These are phyloP conservation scores for Leucosporidium creatinivorum DNA, from an alignment of 768 basidiomycete species.

Conservation along the genomic window DNA sequence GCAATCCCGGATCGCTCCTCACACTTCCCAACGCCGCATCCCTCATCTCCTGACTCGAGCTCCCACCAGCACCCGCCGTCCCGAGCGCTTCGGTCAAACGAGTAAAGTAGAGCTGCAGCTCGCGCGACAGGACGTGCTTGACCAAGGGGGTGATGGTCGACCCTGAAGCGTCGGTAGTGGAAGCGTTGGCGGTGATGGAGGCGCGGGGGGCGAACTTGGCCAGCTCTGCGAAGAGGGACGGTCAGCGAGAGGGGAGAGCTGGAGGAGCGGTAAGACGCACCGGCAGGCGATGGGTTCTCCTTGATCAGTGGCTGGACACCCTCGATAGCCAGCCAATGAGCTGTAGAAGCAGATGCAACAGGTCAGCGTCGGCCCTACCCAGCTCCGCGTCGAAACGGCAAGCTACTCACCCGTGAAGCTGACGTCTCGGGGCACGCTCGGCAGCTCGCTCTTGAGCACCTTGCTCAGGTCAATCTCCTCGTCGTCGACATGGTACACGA, in stretches of 20 bases:
- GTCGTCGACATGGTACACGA: slow-evolving; percentile 90
- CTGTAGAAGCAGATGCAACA: slow-evolving; percentile 44
- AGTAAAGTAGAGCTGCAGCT: slow-evolving; percentile 89
- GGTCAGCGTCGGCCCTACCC: background rate
- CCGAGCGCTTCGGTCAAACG: slow-evolving; percentile 70
- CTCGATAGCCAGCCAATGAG: slow-evolving; percentile 97
- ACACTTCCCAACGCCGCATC: slow-evolving; percentile 85
- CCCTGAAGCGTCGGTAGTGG: slow-evolving; percentile 10
- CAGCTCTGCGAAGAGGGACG: slow-evolving; percentile 13
- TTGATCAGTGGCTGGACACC: slow-evolving; percentile 95
- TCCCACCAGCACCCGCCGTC: slow-evolving; percentile 46
- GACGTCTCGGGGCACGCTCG: slow-evolving; percentile 68
- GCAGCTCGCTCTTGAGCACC: slow-evolving; percentile 76
- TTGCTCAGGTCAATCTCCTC: slow-evolving; percentile 96
- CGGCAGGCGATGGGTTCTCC: slow-evolving; percentile 68
- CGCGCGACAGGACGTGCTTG: slow-evolving; percentile 84
- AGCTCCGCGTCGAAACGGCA: slow-evolving; percentile 15
- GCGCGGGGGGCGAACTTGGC: slow-evolving; percentile 23
- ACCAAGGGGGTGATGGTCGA: slow-evolving; percentile 54
- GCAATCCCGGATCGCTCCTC: slow-evolving; percentile 79
- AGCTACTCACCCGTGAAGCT: slow-evolving; percentile 54
- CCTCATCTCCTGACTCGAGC: slow-evolving; percentile 52
- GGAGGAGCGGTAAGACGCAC: background rate
- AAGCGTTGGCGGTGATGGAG: background rate
- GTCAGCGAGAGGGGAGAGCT: background rate